A percentile compares a stretch with the other conserved stretches of the same genome.
phyloP scores from a whole-genome alignment of 805 yeast genomes.

The Starmera caribaea region DNA sequence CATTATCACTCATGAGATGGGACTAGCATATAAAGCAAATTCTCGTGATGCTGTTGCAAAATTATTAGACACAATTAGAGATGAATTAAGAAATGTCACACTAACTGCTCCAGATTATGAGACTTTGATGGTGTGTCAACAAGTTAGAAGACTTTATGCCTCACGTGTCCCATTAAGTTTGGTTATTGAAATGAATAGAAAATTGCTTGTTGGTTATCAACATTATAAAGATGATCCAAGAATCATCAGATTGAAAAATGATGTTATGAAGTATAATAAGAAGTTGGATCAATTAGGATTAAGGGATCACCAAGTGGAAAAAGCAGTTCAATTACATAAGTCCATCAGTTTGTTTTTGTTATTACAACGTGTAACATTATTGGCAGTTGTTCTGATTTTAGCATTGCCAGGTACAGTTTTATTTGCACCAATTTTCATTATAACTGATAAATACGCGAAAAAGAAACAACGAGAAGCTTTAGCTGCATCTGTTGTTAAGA shows the following conservation, averaged over 20 bases:
- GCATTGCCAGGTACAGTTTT: constrained; percentile 80
- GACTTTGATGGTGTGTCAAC: constrained; percentile 88
- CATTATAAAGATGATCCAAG: constrained; percentile 66
- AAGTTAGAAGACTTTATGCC: constrained; percentile 79
- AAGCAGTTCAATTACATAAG: constrained; percentile 32
- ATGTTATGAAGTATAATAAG: constrained; percentile 61
- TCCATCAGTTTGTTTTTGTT: constrained; percentile 40
- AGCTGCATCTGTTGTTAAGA: constrained; percentile 85
- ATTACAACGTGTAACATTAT: constrained; percentile 39
- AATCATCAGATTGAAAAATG: constrained; percentile 48
- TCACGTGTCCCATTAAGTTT: constrained; percentile 63
- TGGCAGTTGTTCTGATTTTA: constrained; percentile 42
- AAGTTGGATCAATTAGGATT: constrained; percentile 54
- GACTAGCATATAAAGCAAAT: constrained; percentile 51
- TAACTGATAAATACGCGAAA: constrained; percentile 59
- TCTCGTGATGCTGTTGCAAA: constrained; percentile 69
- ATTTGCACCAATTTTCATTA: constrained; percentile 78
- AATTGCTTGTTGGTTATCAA: constrained; percentile 75
- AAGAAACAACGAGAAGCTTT: constrained; percentile 70
- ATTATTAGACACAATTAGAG: constrained; percentile 60
- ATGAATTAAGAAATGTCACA: constrained; percentile 77
- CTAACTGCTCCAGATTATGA: constrained; percentile 93
- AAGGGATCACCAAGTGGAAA: constrained; percentile 63
- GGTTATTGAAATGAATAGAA: constrained; percentile 80
- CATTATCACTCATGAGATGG: constrained; percentile 50